A percentile compares a stretch with the other conserved stretches of the same genome.
phyloP scores from a whole-genome alignment of 1,284 basidiomycete genomes.

The Papiliotrema nemorosa region DNA sequence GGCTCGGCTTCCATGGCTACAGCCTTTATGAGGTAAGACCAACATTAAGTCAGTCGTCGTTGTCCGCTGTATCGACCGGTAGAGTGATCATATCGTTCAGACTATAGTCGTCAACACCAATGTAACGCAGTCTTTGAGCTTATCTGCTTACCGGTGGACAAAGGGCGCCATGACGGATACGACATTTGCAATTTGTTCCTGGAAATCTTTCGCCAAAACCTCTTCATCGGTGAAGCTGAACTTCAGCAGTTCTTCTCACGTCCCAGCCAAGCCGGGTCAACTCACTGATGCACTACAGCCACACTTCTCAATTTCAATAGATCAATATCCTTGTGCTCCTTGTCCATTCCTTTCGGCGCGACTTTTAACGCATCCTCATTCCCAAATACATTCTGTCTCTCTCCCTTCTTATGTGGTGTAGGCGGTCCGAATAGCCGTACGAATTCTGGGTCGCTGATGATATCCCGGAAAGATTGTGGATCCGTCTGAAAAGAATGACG shows the following conservation, averaged over 20 bases:
- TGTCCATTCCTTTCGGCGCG: conserved; percentile 82
- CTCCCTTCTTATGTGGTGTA: conserved; percentile 60
- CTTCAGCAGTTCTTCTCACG: not conserved
- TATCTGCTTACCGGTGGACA: conserved; percentile 66
- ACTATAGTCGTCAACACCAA: too few relatives aligned
- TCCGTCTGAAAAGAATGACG: conserved; percentile 64
- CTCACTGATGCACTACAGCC: conserved; percentile 63
- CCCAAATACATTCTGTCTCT: conserved; percentile 70
- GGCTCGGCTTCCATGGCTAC: too few relatives aligned
- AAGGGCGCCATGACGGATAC: conserved; percentile 65
- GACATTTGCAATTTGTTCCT: conserved; percentile 59
- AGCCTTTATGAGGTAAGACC: too few relatives aligned
- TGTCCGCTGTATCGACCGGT: not conserved
- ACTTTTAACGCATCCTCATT: conserved; percentile 75
- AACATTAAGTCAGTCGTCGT: too few relatives aligned
- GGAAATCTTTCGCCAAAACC: conserved; percentile 65
- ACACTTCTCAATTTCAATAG: conserved; percentile 77
- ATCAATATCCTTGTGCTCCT: conserved; percentile 78
- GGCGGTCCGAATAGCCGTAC: conserved; percentile 69
- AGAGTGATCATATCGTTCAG: not conserved
- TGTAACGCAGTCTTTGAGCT: not conserved
- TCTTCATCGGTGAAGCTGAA: conserved; percentile 70
- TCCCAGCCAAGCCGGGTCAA: not conserved
- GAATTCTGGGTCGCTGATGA: conserved; percentile 65
- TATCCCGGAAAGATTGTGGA: conserved; percentile 60